Base-by-base conservation (phyloP, 108 stramenopile genomes). In the Pseudonitzschia multiseries region DNA sequence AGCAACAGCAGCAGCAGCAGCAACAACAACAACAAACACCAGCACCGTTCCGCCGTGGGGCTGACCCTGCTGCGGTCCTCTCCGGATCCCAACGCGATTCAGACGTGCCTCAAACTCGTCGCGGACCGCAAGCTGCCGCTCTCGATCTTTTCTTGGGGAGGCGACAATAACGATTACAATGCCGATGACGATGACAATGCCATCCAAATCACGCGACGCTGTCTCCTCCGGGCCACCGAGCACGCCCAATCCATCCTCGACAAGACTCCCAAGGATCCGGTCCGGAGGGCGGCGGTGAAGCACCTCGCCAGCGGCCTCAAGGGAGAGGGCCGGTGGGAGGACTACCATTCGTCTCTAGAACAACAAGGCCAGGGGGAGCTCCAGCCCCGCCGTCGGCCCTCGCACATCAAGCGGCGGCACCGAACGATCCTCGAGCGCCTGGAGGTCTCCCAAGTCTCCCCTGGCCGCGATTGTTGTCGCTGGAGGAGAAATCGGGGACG, bases 61-160 rank as follows among this genome's bases (percentile, higher is more conserved):
- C 28, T 67, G n/a, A 50, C n/a, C 24, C n/a, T 71, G n/a, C 8
- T 71, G 20, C 41, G 59, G 14, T 71, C 57, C 56, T 57, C 71
- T 26, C 71, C 71, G 2, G 71, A 71, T 61, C 71, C 71, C 12
- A 62, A 57, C 59, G 71, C 71, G 8, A 60, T 71, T 8, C 53
- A 43, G 17, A 31, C n/a, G 0, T 57, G 57, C 40, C 42, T 71
- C n/a, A 22, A 62, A 15, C 22, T 57, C n/a, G 59, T 71, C 4
- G 29, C 53, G 50, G 51, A 70, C 4, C 10, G 69, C 26, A 51
- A 56, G 14, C 36, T 52, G n/a, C 26, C 26, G 5, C 28, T 57
- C 10, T 26, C 22, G 27, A 21, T 41, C 62, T 63, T 71, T 70
- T 56, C 53, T 2, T 70, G 28, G 51, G 22, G 24, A 0, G 22